These are phyloP conservation scores for Umbelopsis sp. DNA, from an alignment of 192 early-diverging fungal genomes.

Conservation along the genomic window DNA sequence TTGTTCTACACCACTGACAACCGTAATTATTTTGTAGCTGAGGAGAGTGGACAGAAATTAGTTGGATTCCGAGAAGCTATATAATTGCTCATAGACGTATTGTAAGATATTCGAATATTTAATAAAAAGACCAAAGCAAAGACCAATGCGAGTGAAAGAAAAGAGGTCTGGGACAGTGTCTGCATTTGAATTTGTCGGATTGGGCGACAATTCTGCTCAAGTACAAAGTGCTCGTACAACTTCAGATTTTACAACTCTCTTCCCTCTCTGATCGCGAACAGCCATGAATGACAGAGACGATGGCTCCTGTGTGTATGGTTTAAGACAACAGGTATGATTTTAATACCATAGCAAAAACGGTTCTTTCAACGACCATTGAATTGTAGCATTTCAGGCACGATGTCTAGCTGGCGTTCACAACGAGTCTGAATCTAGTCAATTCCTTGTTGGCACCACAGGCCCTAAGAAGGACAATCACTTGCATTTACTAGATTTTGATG, in stretches of 20 bases:
- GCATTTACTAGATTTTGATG: conserved; percentile 72
- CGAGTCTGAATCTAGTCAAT: conserved; percentile 67
- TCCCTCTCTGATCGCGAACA: not conserved
- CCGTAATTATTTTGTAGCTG: not conserved
- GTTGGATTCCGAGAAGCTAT: conserved; percentile 13
- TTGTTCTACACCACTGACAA: not conserved
- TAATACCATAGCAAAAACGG: too few species aligned
- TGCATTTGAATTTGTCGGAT: too few species aligned
- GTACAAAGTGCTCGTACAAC: too few species aligned
- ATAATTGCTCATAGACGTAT: conserved; percentile 15
- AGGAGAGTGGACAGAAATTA: conserved; percentile 15
- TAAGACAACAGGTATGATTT: conserved; percentile 60
- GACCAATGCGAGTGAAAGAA: too few species aligned
- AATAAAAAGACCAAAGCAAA: too few species aligned
- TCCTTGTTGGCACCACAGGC: conserved; percentile 71
- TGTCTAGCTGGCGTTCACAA: conserved; percentile 61
- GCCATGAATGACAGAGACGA: conserved; percentile 22
- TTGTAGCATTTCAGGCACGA: conserved; percentile 45
- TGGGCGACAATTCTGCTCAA: too few species aligned
- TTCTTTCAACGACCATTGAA: too few species aligned
- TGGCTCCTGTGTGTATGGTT: conserved; percentile 62
- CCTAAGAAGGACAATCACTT: conserved; percentile 64
- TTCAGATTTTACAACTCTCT: too few species aligned
- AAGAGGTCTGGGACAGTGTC: too few species aligned
- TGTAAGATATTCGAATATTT: conserved; percentile 13